Evolutionary conservation across 345 rosid species (phyloP), one percentile per base, ranked within the genome.

Genomic region (Populus pruinosa): DNA sequence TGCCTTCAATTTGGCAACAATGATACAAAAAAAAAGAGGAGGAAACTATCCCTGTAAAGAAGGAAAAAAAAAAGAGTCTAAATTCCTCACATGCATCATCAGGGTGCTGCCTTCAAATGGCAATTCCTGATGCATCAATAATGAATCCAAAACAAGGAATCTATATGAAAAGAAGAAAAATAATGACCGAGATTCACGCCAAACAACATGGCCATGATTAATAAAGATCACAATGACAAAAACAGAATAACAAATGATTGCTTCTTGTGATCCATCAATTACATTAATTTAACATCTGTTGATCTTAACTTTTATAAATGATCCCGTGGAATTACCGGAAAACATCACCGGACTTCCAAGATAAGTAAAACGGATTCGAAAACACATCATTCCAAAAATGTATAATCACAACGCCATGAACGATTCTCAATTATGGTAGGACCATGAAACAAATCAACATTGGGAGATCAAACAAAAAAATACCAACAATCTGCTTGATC

Each of bases 271-370:
- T 65, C 36, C 21, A 56, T 73, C 38, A 70, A 61, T 73, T 61
- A 21, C 68, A 36, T 73, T 23, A 35, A 44, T 66, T 65, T 17
- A 63, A 75, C 61, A 75, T 43, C 41, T 38, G 23, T 44, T n/a
- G 25, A 75, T 43, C 77, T 18, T 29, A 31, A 14, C 14, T 31
- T 50, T 27, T 67, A 13, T 23, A 76, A 68, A 23, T 72, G 75
- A 77, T 70, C 43, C 33, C n/a, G 43, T 8, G 14, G 71, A 71
- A 63, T 77, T 59, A 70, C 56, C 6, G 17, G 67, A 38, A 44
- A 70, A 50, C 17, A 35, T n/a, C 77, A 20, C 56, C n/a, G 38
- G 56, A 56, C 41, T 78, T 72, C 72, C 67, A 78, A 72, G 16
- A 47, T 2, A 66, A 72, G 72, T 67, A 36, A 9, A 55, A 12